Conservation (phyloP, 2,329 filamentous ascomycete species). For the Colletotrichum sp. region DNA sequence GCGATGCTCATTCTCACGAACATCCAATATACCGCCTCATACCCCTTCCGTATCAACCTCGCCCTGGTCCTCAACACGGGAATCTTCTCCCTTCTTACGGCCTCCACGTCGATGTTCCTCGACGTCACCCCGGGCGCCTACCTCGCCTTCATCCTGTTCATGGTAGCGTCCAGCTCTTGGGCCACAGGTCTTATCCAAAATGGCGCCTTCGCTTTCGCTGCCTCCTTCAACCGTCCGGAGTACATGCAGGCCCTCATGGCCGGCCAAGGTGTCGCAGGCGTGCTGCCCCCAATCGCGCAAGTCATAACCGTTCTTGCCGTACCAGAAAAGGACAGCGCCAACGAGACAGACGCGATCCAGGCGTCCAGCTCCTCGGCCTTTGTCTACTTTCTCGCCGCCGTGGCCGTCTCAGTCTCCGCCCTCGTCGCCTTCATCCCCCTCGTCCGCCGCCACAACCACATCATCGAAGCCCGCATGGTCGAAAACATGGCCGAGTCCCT, state of each 20-base stretch:
- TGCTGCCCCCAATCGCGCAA: conserved; percentile 86
- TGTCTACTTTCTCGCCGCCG: conserved; percentile 89
- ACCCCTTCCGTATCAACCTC: conserved; percentile 82
- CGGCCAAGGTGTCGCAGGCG: conserved; percentile 90
- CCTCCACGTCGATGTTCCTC: conserved; percentile 76
- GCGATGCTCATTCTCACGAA: conserved; percentile 80
- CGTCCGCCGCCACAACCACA: conserved; percentile 61
- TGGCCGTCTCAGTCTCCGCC: conserved; percentile 72
- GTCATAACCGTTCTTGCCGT: conserved; percentile 81
- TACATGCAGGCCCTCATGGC: conserved; percentile 98
- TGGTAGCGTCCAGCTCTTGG: conserved; percentile 80
- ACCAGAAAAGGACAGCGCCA: conserved; percentile 35
- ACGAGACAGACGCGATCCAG: conserved; percentile 26
- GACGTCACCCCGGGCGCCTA: conserved; percentile 69
- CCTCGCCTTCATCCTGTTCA: conserved; percentile 80
- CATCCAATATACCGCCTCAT: conserved; percentile 82
- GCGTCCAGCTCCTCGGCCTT: conserved; percentile 74
- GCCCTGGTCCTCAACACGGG: conserved; percentile 79
- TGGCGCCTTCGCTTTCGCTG: conserved; percentile 89
- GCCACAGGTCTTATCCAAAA: conserved; percentile 91
- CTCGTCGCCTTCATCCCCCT: conserved; percentile 79
- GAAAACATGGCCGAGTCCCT: conserved; percentile 55
- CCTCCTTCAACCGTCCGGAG: conserved; percentile 81
- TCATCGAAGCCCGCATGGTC: conserved; percentile 54
- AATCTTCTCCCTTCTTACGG: conserved; percentile 77